These are phyloP conservation scores for Melocanna baccifera DNA, from an alignment of 176 grass and related monocot species.

Conservation along the genomic window DNA sequence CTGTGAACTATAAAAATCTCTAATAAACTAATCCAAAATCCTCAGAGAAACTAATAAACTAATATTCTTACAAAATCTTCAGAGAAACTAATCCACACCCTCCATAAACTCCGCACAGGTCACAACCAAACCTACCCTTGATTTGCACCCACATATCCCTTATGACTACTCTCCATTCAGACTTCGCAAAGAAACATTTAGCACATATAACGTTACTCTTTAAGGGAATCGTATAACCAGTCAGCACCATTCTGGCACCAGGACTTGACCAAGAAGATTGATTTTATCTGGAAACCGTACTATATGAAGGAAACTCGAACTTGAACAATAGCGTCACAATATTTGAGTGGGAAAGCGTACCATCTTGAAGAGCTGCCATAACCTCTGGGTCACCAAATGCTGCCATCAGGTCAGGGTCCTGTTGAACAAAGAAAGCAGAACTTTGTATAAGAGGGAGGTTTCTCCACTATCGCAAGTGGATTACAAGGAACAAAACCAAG, in stretches of 20 bases:
- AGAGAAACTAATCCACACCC: background rate
- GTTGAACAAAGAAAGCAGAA: conserved; percentile 28
- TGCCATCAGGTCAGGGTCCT: conserved; percentile 90
- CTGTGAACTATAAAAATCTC: background rate
- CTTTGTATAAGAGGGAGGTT: background rate
- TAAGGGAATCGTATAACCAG: background rate
- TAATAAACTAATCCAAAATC: background rate
- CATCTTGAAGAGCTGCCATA: conserved; percentile 90
- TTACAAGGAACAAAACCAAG: background rate
- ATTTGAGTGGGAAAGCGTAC: conserved; percentile 36
- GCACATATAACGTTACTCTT: background rate
- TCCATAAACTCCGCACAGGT: background rate
- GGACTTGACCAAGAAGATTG: background rate
- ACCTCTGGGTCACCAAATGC: conserved; percentile 86
- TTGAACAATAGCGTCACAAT: background rate
- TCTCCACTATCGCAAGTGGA: background rate
- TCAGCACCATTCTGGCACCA: background rate
- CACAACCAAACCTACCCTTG: background rate
- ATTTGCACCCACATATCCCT: background rate
- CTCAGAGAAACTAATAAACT: background rate
- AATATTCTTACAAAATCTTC: background rate
- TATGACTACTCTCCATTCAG: background rate
- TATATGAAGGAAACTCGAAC: background rate
- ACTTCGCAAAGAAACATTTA: background rate
- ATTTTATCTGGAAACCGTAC: background rate